phyloP scores from a whole-genome alignment of 1,139 yeast genomes.

The Candida sanyaensis region DNA sequence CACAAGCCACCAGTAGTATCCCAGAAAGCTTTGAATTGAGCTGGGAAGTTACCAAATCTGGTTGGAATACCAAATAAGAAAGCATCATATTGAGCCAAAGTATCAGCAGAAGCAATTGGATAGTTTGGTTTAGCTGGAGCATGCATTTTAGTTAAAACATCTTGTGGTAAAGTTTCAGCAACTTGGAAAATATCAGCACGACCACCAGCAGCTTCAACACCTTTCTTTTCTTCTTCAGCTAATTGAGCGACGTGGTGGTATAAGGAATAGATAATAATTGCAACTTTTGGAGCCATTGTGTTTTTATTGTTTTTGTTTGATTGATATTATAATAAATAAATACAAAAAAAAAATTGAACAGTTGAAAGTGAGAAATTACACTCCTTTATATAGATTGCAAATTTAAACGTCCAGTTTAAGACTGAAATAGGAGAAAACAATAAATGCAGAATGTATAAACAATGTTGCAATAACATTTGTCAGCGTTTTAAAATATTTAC shows the following conservation, averaged over 20 bases:
- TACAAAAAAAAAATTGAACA: no score
- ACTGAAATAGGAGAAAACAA: no score
- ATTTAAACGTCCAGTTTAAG: no score
- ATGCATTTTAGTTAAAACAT: slow-evolving; percentile 57
- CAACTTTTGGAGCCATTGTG: slow-evolving; percentile 37
- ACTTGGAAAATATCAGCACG: slow-evolving; percentile 72
- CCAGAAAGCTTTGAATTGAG: slow-evolving; percentile 82
- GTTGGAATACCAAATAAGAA: slow-evolving; percentile 83
- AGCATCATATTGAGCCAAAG: slow-evolving; percentile 67
- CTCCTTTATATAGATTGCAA: no score
- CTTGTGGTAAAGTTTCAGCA: slow-evolving; percentile 73
- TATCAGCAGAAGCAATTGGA: slow-evolving; percentile 68
- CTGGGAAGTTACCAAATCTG: slow-evolving; percentile 79
- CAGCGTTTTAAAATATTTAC: no score
- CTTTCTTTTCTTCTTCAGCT: slow-evolving; percentile 71
- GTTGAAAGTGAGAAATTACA: no score
- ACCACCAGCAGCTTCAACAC: slow-evolving; percentile 76
- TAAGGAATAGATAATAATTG: slow-evolving; percentile 75
- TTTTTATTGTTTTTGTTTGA: neutral
- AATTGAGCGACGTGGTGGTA: slow-evolving; percentile 76
- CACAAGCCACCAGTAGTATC: slow-evolving; percentile 82
- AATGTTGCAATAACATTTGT: no score
- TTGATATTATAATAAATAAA: neutral
- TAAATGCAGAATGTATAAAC: no score
- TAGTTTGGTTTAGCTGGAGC: slow-evolving; percentile 67